Percentiles rank a stretch among this genome's conserved stretches.
Evolutionary conservation across 2,329 filamentous ascomycete genomes (phyloP).

Genomic region (Xylaria sp.): DNA sequence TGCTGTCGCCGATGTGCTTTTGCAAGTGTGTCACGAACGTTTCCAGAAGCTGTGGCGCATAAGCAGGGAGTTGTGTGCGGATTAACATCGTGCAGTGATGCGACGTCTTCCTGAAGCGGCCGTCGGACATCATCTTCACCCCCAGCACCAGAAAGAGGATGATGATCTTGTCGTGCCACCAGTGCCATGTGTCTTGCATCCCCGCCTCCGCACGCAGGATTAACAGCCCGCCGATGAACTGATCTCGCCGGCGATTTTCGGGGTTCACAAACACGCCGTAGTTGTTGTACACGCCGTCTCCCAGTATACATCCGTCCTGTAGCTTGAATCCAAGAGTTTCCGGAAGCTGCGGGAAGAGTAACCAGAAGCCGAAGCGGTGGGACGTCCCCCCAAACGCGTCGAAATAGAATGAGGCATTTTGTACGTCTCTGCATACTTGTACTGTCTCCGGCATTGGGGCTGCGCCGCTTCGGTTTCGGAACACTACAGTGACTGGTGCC

Average conservation of each 20-base stretch:
- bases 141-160: slow-evolving; percentile 1
- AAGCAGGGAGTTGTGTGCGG: not conserved
- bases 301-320: slow-evolving; percentile 9
- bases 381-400: slow-evolving; percentile 23
- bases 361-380: slow-evolving; percentile 25
- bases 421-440: slow-evolving; percentile 26
- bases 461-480: not conserved
- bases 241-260: not conserved
- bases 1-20: not conserved
- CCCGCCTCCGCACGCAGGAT: not conserved
- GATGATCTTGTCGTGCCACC: slow-evolving; percentile 3
- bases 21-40: not conserved
- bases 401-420: slow-evolving; percentile 21
- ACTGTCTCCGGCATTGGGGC: slow-evolving; percentile 2
- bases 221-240: slow-evolving; percentile 21
- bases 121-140: slow-evolving; percentile 7
- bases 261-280: slow-evolving; percentile 21
- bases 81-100: not conserved
- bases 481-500: slow-evolving; percentile 19
- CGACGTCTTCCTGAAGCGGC: slow-evolving; percentile 3
- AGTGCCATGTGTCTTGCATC: not conserved
- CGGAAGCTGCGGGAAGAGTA: slow-evolving; percentile 18
- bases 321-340: not conserved
- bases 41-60: slow-evolving; percentile 1
- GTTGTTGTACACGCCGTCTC: slow-evolving; percentile 18